Base-by-base conservation (phyloP, 2,329 filamentous ascomycete genomes). In the Pseudonectria foliicola region DNA sequence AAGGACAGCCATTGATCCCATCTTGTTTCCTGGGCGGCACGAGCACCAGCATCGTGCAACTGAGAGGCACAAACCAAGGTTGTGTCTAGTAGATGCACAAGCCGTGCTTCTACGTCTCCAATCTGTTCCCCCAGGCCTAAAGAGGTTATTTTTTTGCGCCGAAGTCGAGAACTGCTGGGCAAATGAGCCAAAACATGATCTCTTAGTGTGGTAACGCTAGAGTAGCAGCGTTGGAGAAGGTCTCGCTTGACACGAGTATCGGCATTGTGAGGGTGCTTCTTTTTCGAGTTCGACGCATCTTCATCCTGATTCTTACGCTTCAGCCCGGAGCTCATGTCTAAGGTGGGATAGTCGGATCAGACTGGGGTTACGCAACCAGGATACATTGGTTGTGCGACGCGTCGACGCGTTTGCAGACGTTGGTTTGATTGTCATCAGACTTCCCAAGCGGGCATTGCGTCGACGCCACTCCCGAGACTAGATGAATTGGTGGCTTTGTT, bases 191-290 rank as follows among this genome's bases (percentile, higher is more conserved):
- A 64, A 26, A 89, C 64, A 62, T 86, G 85, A 38, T 82, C 69
- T 49, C 86, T 78, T 38, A 95, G 64, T 0, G 79, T 79, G 36
- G 76, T 58, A 10, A 88, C 71, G 30, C 70, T 61, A 7, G 70
- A 61, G 60, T 88, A 94, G 61, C 81, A 84, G 42, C 73, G 71
- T 29, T 68, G 69, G 37, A 94, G 67, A 24, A 92, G 71, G 35
- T 77, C 75, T 53, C 86, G 80, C 48, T 49, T 62, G 31, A 60
- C 49, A 12, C 51, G 43, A 29, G 48, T 42, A 13, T 46, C 35
- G 32, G 23, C 32, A 4, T n/a, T 27, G n/a, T 16, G 24, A 32
- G 29, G 39, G 13, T 23, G 36, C 31, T 34, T 38, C 25, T 48
- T 52, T 24, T 37, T 38, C 13, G 25, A 8, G n/a, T 11, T 24